Evolutionary conservation across 2,329 filamentous ascomycete species (phyloP).

Genomic region (Cyclaneusma minus): DNA sequence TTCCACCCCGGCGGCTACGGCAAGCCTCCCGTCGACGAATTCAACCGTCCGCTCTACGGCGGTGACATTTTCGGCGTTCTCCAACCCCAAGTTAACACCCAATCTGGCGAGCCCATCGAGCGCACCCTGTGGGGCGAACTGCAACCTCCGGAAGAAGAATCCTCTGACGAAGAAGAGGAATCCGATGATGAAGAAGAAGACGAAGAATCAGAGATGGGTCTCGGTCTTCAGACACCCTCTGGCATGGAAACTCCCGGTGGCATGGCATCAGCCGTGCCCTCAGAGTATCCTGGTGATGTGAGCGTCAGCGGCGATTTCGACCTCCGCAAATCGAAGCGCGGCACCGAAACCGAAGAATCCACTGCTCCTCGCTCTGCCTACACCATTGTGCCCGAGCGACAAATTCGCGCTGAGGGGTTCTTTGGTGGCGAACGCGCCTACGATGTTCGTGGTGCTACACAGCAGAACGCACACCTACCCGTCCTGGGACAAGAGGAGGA

Average conservation of each 20-base stretch:
- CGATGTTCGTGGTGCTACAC: slow-evolving; percentile 50
- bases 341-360: slow-evolving; percentile 77
- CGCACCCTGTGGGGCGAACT: slow-evolving; percentile 85
- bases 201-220: slow-evolving; percentile 43
- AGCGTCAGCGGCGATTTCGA: slow-evolving; percentile 79
- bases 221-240: slow-evolving; percentile 57
- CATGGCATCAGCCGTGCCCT: slow-evolving; percentile 63
- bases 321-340: slow-evolving; percentile 71
- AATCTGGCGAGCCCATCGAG: slow-evolving; percentile 67
- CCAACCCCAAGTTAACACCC: slow-evolving; percentile 41
- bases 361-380: slow-evolving; percentile 64
- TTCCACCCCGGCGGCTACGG: slow-evolving; percentile 93
- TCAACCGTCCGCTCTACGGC: slow-evolving; percentile 79
- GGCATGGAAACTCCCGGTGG: slow-evolving; percentile 72
- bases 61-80: slow-evolving; percentile 85
- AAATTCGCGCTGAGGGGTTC: slow-evolving; percentile 77
- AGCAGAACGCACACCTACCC: slow-evolving; percentile 38
- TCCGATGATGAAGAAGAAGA: slow-evolving; percentile 60
- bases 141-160: slow-evolving; percentile 63
- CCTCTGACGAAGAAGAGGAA: slow-evolving; percentile 52
- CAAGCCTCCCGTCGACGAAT: slow-evolving; percentile 88
- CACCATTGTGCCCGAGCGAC: slow-evolving; percentile 77
- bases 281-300: slow-evolving; percentile 62
- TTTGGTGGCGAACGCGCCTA: slow-evolving; percentile 92
- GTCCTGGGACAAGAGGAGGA: slow-evolving; percentile 72